These are phyloP conservation scores for Nitzschia inconspicua DNA, from an alignment of 108 stramenopile genomes.

Conservation along the genomic window DNA sequence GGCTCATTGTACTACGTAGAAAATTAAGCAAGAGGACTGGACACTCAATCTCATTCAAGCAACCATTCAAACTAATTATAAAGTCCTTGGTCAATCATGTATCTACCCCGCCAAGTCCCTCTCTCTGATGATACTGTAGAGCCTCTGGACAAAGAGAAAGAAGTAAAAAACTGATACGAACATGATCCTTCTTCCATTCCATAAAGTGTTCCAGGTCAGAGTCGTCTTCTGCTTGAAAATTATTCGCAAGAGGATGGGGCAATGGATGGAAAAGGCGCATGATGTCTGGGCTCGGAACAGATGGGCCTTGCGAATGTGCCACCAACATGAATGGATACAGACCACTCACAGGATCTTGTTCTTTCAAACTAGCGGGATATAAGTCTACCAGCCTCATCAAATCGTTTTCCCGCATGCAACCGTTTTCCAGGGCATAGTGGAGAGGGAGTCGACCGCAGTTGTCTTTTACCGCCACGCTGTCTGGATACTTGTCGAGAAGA, in stretches of 20 bases:
- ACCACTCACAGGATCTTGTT: slow-evolving; percentile 25
- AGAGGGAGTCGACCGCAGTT: slow-evolving; percentile 23
- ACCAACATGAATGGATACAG: slow-evolving; percentile 25
- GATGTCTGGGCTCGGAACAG: background rate
- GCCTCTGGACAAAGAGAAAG: slow-evolving; percentile 7
- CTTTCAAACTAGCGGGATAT: slow-evolving; percentile 20
- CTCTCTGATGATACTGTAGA: too few species aligned
- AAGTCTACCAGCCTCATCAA: slow-evolving; percentile 7
- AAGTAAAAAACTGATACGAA: slow-evolving; percentile 6
- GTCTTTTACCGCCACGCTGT: slow-evolving; percentile 8
- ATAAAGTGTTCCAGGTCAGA: too few species aligned
- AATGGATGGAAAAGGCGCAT: background rate
- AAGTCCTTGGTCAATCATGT: too few species aligned
- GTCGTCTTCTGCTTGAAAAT: too few species aligned
- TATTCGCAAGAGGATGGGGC: background rate
- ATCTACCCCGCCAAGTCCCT: too few species aligned
- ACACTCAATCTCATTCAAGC: too few species aligned
- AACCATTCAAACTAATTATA: too few species aligned
- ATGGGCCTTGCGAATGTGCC: background rate
- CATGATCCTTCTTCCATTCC: slow-evolving; percentile 18
- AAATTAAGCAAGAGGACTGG: too few species aligned
- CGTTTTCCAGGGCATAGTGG: slow-evolving; percentile 24
- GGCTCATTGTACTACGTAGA: too few species aligned
- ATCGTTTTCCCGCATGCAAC: background rate
- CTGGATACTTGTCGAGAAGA: slow-evolving; percentile 8